phyloP scores from a whole-genome alignment of 208 protist species.

The Wallacemonas sp. region DNA sequence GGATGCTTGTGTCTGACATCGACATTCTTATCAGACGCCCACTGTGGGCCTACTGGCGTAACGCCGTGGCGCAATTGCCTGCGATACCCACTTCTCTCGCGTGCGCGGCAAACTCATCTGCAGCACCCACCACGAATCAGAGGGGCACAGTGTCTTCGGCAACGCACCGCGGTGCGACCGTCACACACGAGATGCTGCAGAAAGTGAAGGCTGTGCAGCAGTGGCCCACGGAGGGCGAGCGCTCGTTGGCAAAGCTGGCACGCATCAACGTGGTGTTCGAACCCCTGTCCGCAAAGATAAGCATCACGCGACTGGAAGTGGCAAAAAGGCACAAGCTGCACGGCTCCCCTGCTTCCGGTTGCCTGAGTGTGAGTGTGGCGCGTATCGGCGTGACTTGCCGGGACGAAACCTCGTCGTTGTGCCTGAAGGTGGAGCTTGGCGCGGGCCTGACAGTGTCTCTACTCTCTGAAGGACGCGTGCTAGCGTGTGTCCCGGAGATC shows the following conservation, averaged over 20 bases:
- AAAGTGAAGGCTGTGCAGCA: not conserved
- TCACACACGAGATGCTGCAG: not conserved
- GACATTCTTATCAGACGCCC: conserved; percentile 14
- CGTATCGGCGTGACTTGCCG: not conserved
- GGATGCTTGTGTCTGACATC: conserved; percentile 29
- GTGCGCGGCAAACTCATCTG: not conserved
- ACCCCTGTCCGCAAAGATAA: not conserved
- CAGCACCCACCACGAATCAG: not conserved
- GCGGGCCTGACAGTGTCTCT: not conserved
- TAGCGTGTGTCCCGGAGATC: not conserved
- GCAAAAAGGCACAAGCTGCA: not conserved
- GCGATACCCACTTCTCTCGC: not conserved
- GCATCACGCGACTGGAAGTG: not conserved
- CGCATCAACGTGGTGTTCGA: not conserved
- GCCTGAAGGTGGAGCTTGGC: not conserved
- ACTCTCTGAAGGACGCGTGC: not conserved
- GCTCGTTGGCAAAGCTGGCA: not conserved
- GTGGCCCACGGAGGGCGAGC: not conserved
- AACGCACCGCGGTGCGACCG: no score
- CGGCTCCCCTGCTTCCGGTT: not conserved
- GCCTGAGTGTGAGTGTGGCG: not conserved
- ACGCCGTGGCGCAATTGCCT: not conserved
- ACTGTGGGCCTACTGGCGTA: conserved; percentile 23
- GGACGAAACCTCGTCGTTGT: not conserved
- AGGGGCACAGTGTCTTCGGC: no score